Evolutionary conservation across 2,329 filamentous ascomycete species (phyloP).

Genomic region (Nigrograna mackinnonii): DNA sequence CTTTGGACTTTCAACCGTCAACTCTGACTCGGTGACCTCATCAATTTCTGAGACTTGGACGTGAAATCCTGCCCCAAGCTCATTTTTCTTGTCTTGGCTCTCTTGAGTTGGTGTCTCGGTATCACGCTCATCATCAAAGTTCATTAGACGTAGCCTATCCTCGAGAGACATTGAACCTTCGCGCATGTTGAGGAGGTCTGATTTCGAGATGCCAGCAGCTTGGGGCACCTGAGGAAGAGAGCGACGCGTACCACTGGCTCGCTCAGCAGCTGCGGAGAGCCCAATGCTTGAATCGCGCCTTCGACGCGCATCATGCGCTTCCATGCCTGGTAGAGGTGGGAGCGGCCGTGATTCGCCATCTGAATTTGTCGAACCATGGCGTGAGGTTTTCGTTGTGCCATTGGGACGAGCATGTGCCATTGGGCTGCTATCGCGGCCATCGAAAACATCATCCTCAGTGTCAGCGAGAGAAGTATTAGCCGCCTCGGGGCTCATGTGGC

Average conservation of each 20-base stretch:
- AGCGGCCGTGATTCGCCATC: conserved; percentile 83
- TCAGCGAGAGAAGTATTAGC: conserved; percentile 59
- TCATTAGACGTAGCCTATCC: conserved; percentile 85
- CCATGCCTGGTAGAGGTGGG: conserved; percentile 77
- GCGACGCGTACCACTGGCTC: conserved; percentile 67
- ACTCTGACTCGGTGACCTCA: conserved; percentile 37
- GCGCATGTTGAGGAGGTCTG: conserved; percentile 77
- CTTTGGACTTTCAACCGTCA: conserved; percentile 57
- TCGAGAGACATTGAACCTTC: conserved; percentile 79
- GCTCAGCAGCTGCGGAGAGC: conserved; percentile 73
- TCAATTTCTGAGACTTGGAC: conserved; percentile 40
- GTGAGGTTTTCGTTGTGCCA: conserved; percentile 49
- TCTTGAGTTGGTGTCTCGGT: conserved; percentile 40
- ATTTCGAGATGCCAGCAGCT: conserved; percentile 69
- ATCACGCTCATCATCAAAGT: conserved; percentile 64
- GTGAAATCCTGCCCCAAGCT: conserved; percentile 23
- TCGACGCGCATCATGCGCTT: conserved; percentile 57
- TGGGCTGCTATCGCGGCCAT: conserved; percentile 65
- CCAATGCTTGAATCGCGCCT: conserved; percentile 63
- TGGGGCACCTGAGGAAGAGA: conserved; percentile 73
- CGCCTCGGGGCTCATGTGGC: conserved; percentile 70
- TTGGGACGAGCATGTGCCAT: conserved; percentile 59
- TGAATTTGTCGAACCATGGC: conserved; percentile 74
- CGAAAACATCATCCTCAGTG: conserved; percentile 69
- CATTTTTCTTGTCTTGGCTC: conserved; percentile 30